Evolutionary conservation across 78 protist genomes (phyloP).

Genomic region (Dictyostelium capitatum): DNA sequence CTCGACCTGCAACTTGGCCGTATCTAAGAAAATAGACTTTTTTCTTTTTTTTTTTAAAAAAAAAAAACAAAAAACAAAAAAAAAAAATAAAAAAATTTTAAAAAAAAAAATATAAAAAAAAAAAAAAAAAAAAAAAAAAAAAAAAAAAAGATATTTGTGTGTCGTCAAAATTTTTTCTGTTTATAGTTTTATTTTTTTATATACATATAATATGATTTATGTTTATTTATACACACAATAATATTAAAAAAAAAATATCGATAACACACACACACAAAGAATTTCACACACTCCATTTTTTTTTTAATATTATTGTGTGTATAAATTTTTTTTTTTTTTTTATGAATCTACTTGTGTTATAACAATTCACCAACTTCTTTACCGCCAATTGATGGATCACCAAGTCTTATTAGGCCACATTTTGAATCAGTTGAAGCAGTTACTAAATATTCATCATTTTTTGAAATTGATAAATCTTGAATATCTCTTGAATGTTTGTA

Average conservation of each 20-base stretch:
- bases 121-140: not conserved
- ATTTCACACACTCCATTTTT: not conserved
- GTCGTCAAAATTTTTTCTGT: too few species aligned
- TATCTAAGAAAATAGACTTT: too few species aligned
- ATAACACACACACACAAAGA: too few species aligned
- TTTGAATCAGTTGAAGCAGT: constrained; percentile 45
- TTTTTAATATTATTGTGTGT: not conserved
- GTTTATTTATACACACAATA: not conserved
- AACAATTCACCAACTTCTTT: constrained; percentile 48
- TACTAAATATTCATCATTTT: constrained; percentile 71
- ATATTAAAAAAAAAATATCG: not conserved
- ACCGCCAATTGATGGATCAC: constrained; percentile 46
- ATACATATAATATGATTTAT: too few species aligned
- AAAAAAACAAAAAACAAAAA: not conserved
- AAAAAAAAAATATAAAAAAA: not conserved
- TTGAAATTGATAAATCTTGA: constrained; percentile 67
- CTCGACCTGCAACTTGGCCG: too few species aligned
- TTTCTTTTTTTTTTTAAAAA: not conserved
- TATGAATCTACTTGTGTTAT: not conserved
- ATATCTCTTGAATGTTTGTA: constrained; percentile 63
- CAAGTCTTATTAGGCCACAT: constrained; percentile 54
- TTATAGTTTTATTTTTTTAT: too few species aligned
- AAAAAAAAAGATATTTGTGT: too few species aligned
- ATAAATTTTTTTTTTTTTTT: too few species aligned
- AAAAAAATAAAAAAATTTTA: not conserved